Conservation (phyloP, 495 filamentous ascomycete species). For the Talaromyces borbonicus region DNA sequence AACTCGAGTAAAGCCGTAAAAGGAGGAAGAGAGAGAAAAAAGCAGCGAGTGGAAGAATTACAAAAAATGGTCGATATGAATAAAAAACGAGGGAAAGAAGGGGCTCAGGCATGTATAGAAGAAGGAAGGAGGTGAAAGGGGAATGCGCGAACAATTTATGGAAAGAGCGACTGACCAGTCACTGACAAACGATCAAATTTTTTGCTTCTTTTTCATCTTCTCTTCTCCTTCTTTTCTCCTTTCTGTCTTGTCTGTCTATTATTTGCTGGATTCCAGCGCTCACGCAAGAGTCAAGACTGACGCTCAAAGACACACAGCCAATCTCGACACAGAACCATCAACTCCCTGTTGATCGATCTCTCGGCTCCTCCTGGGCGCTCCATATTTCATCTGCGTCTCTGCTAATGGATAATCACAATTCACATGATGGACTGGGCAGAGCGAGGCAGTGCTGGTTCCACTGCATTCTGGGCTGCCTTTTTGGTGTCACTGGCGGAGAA, state of each 20-base stretch:
- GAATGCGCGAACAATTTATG: no score
- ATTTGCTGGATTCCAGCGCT: no score
- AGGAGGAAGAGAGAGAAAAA: constrained; percentile 9
- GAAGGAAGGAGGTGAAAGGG: no score
- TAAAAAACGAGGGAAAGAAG: constrained; percentile 14
- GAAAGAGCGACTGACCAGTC: neutral
- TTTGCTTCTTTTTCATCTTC: neutral
- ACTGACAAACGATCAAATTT: neutral
- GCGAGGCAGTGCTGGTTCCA: constrained; percentile 3
- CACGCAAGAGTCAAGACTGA: no score
- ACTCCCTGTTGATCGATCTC: no score
- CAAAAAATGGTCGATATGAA: no score
- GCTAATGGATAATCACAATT: neutral
- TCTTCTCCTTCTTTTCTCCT: no score
- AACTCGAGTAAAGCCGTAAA: neutral
- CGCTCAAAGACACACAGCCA: no score
- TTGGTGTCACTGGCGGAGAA: neutral
- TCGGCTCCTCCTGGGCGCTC: neutral
- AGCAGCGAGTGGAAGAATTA: constrained; percentile 11
- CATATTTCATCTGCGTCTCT: neutral
- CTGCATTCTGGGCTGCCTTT: neutral
- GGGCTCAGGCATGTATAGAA: constrained; percentile 9
- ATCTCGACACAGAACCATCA: no score
- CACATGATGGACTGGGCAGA: no score
- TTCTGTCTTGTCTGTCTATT: no score